Evolutionary conservation across 164 flowering plant genomes (phyloP).

Genomic region (Nymphaea thermarum): DNA sequence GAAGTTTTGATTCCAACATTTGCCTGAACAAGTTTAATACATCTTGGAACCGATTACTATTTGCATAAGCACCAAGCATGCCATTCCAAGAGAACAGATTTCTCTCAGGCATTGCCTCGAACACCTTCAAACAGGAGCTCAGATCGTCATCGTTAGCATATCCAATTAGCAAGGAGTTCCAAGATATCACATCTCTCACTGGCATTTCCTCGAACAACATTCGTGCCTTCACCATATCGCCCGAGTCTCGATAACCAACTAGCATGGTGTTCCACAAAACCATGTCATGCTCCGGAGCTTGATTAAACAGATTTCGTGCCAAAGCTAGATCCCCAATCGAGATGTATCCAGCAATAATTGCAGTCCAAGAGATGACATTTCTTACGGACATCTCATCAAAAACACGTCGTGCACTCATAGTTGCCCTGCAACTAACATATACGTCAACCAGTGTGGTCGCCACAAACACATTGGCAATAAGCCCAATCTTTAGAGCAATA

Average conservation of each 20-base stretch:
- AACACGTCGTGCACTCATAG: conserved; percentile 28
- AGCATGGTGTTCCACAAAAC: conserved; percentile 59
- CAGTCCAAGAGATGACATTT: conserved; percentile 64
- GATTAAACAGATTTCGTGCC: conserved; percentile 47
- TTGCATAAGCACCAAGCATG: conserved; percentile 48
- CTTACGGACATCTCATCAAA: conserved; percentile 47
- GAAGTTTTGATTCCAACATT: conserved; percentile 44
- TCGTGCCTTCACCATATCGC: conserved; percentile 39
- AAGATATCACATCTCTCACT: conserved; percentile 40
- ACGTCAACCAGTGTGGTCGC: conserved; percentile 51
- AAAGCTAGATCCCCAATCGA: conserved; percentile 20
- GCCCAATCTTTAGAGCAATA: conserved; percentile 33
- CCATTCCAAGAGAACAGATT: conserved; percentile 73
- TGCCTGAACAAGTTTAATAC: conserved; percentile 37
- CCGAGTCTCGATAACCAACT: conserved; percentile 33
- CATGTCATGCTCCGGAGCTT: conserved; percentile 49
- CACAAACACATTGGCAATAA: conserved; percentile 34
- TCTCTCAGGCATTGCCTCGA: conserved; percentile 47
- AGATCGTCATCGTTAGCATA: conserved; percentile 34
- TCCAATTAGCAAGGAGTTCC: conserved; percentile 50
- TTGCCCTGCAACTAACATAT: conserved; percentile 28
- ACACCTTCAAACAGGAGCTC: conserved; percentile 26
- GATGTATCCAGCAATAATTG: conserved; percentile 41
- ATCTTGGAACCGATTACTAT: conserved; percentile 23
- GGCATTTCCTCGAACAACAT: conserved; percentile 45